Evolutionary conservation across 2,329 filamentous ascomycete genomes (phyloP), one percentile per base, ranked within the genome.

Genomic region (Botryotinia narcissicola): DNA sequence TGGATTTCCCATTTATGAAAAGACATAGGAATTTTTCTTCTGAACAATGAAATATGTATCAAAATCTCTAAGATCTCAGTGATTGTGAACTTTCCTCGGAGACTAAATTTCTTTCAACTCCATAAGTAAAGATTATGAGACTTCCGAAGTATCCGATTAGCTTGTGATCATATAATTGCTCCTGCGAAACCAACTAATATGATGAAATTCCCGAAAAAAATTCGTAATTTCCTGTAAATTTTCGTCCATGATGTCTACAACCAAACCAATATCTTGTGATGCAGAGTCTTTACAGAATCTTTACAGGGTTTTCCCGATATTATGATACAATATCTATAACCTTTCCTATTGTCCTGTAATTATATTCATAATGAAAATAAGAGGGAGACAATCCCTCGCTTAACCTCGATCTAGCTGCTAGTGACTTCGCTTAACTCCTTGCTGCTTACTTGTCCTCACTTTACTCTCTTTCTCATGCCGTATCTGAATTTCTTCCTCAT

Each of bases 341-440:
- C 16, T 6, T n/a, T 2, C 10, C 22, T n/a, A 25, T 5, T 51
- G 10, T n/a, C 1, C 4, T n/a, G 5, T 51, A n/a, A 7, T 0
- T 2, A 51, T n/a, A 51, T 22, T n/a, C 4, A n/a, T n/a, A 14
- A n/a, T 51, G 25, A 51, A 22, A 14, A 0, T 14, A n/a, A 51
- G 48, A 9, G 48, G 48, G 48, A 51, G 48, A 25, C 2, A 25
- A n/a, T 14, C 4, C 22, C 22, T 51, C 22, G 48, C 22, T 51
- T 51, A 25, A n/a, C 5, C 22, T 48, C 46, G 46, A 48, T 2
- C 22, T 25, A 48, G 1, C 4, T 25, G 12, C 46, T 12, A 51
- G 10, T 25, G 9, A 25, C 22, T 22, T 51, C 48, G 48, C 48
- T 51, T 51, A 51, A 12, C 25, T 14, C 10, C n/a, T n/a, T 3